phyloP scores from a whole-genome alignment of 805 yeast species.

The Starmerella bombicola region DNA sequence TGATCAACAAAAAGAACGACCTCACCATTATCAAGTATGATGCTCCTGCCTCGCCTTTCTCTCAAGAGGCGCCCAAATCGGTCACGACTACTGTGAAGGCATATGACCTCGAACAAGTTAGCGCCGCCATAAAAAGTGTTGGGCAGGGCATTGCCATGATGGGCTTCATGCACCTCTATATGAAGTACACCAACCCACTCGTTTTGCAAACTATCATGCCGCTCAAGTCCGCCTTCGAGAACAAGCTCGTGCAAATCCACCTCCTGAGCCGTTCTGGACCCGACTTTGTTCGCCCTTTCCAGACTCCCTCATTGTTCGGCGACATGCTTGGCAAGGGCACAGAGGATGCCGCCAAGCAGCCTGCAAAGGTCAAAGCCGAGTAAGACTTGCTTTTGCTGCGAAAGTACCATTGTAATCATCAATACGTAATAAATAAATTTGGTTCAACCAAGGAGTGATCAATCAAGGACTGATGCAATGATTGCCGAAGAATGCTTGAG shows the following conservation, averaged over 20 bases:
- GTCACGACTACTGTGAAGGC: conserved; percentile 86
- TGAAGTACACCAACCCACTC: conserved; percentile 95
- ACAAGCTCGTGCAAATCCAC: conserved; percentile 84
- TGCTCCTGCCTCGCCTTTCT: conserved; percentile 67
- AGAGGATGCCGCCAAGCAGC: conserved; percentile 71
- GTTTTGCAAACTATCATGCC: conserved; percentile 89
- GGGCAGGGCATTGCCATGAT: conserved; percentile 90
- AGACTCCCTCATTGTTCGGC: conserved; percentile 70
- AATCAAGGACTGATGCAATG: too few species aligned
- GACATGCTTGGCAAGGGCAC: conserved; percentile 48
- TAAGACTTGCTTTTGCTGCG: conserved; percentile 27
- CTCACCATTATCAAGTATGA: conserved; percentile 85
- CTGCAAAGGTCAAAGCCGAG: conserved; percentile 86
- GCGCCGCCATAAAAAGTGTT: conserved; percentile 65
- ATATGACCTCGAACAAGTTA: conserved; percentile 81
- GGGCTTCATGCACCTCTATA: conserved; percentile 94
- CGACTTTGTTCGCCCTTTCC: conserved; percentile 93
- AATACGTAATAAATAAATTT: too few species aligned
- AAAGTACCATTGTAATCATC: neutral
- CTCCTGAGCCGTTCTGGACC: conserved; percentile 61
- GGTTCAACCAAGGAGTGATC: too few species aligned
- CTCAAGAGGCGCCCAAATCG: conserved; percentile 55
- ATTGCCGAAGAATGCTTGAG: too few species aligned
- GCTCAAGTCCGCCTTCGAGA: conserved; percentile 76
- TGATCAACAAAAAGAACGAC: conserved; percentile 62